phyloP scores from a whole-genome alignment of 2,329 filamentous ascomycete genomes.

The Trichophyton verrucosum region DNA sequence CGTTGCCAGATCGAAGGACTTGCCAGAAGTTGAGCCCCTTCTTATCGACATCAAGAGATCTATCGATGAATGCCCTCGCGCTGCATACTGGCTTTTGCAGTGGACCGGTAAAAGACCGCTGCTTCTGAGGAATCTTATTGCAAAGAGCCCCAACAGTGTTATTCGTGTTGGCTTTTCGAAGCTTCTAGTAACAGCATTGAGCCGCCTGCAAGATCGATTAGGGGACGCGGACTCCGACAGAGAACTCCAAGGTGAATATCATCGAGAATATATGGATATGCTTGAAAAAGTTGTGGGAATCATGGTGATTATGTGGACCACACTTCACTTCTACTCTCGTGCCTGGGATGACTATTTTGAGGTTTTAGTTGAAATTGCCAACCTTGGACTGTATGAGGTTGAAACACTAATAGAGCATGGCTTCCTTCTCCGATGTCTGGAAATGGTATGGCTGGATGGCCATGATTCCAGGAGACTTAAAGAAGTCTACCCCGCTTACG shows the following conservation, averaged over 20 bases:
- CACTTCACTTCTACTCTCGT: slow-evolving; percentile 49
- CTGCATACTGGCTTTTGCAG: slow-evolving; percentile 47
- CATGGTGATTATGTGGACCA: slow-evolving; percentile 47
- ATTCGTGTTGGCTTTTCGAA: slow-evolving; percentile 44
- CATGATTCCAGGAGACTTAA: slow-evolving; percentile 39
- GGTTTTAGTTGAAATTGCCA: slow-evolving; percentile 54
- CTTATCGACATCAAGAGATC: slow-evolving; percentile 41
- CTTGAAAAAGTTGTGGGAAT: slow-evolving; percentile 31
- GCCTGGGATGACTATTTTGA: slow-evolving; percentile 69
- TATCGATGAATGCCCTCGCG: slow-evolving; percentile 40
- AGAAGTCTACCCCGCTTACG: slow-evolving; percentile 40
- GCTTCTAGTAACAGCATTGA: slow-evolving; percentile 43
- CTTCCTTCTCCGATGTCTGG: slow-evolving; percentile 47
- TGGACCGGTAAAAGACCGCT: slow-evolving; percentile 48
- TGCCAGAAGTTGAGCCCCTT: slow-evolving; percentile 49
- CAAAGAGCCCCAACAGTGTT: slow-evolving; percentile 45
- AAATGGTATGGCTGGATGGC: slow-evolving; percentile 50
- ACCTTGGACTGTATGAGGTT: slow-evolving; percentile 48
- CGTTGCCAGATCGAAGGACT: slow-evolving; percentile 57
- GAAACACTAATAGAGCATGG: slow-evolving; percentile 47
- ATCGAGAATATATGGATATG: slow-evolving; percentile 19
- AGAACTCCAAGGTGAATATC: slow-evolving; percentile 15
- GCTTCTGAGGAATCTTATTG: slow-evolving; percentile 51
- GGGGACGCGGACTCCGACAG: slow-evolving; percentile 18
- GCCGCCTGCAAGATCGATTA: slow-evolving; percentile 38